Base-by-base conservation (phyloP, 2,329 filamentous ascomycete species). In the Pseudogymnoascus sp. region DNA sequence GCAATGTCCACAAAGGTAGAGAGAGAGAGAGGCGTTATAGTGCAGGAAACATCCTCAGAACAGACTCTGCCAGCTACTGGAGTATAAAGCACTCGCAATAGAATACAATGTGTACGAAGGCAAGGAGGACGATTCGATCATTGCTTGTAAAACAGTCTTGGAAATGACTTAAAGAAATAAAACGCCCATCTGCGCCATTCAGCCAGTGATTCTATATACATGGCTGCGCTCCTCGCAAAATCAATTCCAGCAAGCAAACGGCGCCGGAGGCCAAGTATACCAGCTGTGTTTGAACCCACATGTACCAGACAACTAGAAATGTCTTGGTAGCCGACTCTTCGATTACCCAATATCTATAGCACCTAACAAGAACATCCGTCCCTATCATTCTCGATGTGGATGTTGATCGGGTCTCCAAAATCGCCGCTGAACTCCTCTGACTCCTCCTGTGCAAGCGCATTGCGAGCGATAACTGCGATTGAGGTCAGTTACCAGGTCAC, bases 321-420 rank as follows among this genome's bases (percentile, higher is more conserved):
- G 41, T 14, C 25, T 28, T 61, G 16, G 28, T 43, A 54, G 28
- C 39, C 12, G 20, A 43, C 57, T 43, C 25, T 59, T 57, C 35
- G 57, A 54, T 59, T 37, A 25, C 41, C 22, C 43, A 32, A 41
- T 47, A 57, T n/a, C 54, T 63, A 60, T 50, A 34, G 7, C 47
- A 20, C 66, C 82, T 82, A 99, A 79, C 94, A 99, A 69, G 92
- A 86, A 76, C 94, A 99, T 62, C 92, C 91, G 71, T 96, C 91
- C 69, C 90, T 86, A 70, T 95, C 90, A 74, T 91, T 91, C 76
- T 96, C 92, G 68, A 97, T 89, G 76, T 96, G 91, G 74, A 99
- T 97, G 75, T 96, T 96, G 77, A 99, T 97, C 58, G 93, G 93
- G 73, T 97, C 94, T 70, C 91, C 91, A 79, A 96, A 99, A 74